Base-by-base conservation (phyloP, 148 eudicot genomes). In the Heliamphora exappendiculata region DNA sequence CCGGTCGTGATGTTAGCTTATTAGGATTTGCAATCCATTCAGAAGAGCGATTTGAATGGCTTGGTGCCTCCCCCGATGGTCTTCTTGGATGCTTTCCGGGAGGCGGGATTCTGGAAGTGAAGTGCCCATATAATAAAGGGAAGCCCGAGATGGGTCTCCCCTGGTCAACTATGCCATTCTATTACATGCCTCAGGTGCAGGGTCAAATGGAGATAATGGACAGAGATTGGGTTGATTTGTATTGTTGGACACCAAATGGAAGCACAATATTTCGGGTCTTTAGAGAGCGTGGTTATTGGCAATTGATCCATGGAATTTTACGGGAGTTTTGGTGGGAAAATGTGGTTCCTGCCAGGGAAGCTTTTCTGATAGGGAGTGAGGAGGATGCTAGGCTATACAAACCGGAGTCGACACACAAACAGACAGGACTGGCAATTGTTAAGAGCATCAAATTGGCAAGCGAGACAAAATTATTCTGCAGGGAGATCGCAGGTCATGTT, bases 181-280 rank as follows among this genome's bases (percentile, higher is more conserved):
- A 94, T 69, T 94, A 94, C 83, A 94, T 94, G 98, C 98, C 98
- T 73, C 98, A 94, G 47, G 87, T 94, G 59, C 98, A 94, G 78
- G 98, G 98, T 60, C 97, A 89, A 78, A 90, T 94, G 98, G 98
- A 94, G 90, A 85, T 94, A 31, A 88, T 94, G 97, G 89, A 87
- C 75, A 79, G 90, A 59, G 84, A 88, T 60, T 85, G 83, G 86
- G 91, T 81, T 37, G 97, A 94, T 84, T 72, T 93, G 75, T 91
- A 91, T 84, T 94, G 98, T 72, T 94, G 97, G 97, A 94, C 95
- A 11, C 95, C 91, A 22, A 94, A 87, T 51, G 98, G 92, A 42
- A 91, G 97, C 85, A 84, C 91, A 0, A 82, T 89, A 76, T 93
- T 91, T 81, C 87, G 91, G 55, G 91, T 91, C 17, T 42, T 58